A percentile compares a stretch with the other conserved stretches of the same genome.
Evolutionary conservation across 2,329 filamentous ascomycete genomes (phyloP).

Genomic region (Cadophora malorum): DNA sequence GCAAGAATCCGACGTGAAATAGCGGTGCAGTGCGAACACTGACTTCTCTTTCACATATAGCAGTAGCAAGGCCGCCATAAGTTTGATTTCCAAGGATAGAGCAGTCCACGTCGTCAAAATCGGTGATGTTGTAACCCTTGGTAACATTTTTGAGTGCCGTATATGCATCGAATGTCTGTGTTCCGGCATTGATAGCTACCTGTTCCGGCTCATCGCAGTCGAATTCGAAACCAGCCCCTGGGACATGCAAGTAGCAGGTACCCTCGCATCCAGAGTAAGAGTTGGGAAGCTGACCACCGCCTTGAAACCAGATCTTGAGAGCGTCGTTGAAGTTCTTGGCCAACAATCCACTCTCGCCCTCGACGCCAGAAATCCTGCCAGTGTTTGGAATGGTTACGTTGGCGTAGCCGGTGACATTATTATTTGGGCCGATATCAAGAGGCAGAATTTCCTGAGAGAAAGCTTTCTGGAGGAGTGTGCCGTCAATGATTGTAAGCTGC

Average conservation of each 20-base stretch:
- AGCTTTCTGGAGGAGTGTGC: constrained; percentile 14
- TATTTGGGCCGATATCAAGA: constrained; percentile 9
- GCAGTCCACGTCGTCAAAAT: constrained; percentile 17
- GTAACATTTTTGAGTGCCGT: background rate
- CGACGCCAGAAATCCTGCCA: constrained; percentile 6
- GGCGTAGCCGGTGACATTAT: constrained; percentile 9
- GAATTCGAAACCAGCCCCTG: constrained; percentile 5
- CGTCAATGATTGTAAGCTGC: constrained; percentile 14
- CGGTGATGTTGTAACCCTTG: constrained; percentile 5
- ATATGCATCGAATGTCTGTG: constrained; percentile 15
- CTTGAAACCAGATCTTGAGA: constrained; percentile 19
- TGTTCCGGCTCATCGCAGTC: constrained; percentile 15
- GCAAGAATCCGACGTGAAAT: constrained; percentile 14
- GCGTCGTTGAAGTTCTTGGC: constrained; percentile 17
- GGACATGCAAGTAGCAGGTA: constrained; percentile 12
- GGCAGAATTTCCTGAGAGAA: constrained; percentile 17
- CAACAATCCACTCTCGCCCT: constrained; percentile 4
- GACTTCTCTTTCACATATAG: background rate
- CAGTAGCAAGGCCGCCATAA: background rate
- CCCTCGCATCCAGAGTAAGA: constrained; percentile 13
- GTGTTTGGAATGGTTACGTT: constrained; percentile 18
- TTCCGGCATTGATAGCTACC: background rate
- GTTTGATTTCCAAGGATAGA: constrained; percentile 4
- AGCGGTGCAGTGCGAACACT: constrained; percentile 7
- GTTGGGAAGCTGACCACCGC: constrained; percentile 9